Conservation (phyloP, 768 basidiomycete genomes). For the Lactarius sp. region DNA sequence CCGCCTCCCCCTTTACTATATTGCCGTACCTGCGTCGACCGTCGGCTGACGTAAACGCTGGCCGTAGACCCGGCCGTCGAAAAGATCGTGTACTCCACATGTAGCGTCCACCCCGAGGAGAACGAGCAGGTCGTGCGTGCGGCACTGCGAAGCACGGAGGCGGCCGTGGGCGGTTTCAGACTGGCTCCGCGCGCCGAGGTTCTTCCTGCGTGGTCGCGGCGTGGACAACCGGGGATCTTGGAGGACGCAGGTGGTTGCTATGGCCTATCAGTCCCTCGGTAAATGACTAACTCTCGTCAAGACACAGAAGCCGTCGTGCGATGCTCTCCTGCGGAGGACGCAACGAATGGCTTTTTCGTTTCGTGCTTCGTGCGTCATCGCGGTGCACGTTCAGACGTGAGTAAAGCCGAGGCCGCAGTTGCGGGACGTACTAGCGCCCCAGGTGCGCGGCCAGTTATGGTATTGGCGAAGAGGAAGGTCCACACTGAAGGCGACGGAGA, state of each 20-base stretch:
- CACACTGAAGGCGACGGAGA: not conserved
- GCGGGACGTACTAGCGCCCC: not conserved
- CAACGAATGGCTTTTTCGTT: slow-evolving; percentile 96
- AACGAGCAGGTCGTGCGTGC: slow-evolving; percentile 87
- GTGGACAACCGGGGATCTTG: slow-evolving; percentile 69
- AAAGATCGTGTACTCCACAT: slow-evolving; percentile 96
- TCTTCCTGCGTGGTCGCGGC: slow-evolving; percentile 75
- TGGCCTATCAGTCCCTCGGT: not conserved
- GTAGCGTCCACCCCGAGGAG: slow-evolving; percentile 85
- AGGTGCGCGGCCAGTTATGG: not conserved
- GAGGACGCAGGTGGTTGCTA: slow-evolving; percentile 27
- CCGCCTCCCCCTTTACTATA: too few species aligned
- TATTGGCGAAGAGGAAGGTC: slow-evolving; percentile 12
- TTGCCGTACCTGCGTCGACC: too few species aligned
- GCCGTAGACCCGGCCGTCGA: slow-evolving; percentile 64
- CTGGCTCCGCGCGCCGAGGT: slow-evolving; percentile 66
- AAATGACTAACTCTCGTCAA: not conserved
- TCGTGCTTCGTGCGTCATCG: slow-evolving; percentile 68
- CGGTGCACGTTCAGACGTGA: not conserved
- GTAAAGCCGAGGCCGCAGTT: not conserved
- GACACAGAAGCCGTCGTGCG: slow-evolving; percentile 57
- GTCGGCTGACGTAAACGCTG: not conserved
- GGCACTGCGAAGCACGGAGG: slow-evolving; percentile 70
- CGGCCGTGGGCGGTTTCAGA: slow-evolving; percentile 50
- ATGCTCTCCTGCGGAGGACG: slow-evolving; percentile 76